Base-by-base conservation (phyloP, 2,329 filamentous ascomycete species). In the Colletotrichum tabaci region DNA sequence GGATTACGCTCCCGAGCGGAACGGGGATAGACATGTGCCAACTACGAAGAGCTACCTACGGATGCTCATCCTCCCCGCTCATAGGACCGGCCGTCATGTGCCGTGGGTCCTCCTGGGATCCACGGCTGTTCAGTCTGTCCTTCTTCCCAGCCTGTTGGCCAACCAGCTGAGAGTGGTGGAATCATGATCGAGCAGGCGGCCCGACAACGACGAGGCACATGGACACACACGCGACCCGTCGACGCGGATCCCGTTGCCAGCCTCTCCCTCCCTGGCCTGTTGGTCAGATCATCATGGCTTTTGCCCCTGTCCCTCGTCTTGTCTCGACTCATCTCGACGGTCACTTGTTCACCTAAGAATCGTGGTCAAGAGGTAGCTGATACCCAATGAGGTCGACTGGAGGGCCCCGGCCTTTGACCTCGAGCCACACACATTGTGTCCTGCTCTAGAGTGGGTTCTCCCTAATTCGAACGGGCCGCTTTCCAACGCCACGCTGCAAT, bases 151-250 rank as follows among this genome's bases (percentile, higher is more conserved):
- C n/a, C n/a, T 40, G 12, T 53, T 21, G 15, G 15, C 30, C 38
- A 10, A 21, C 35, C 55, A 23, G 26, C 21, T 35, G 47, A 38
- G 44, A 65, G 66, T 57, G 61, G 66, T 52, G 44, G 42, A 66
- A 66, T 57, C 61, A 40, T n/a, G 40, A 23, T 44, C 49, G 46
- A 49, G 23, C 1, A 63, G 40, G 53, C 67, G 35, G 50, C 50
- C 64, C 42, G 53, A 55, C 49, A 35, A 50, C 1, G 21, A 6
- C n/a, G 46, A 53, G 52, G 26, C 23, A 61, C 35, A 44, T 38
- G 21, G 21, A 35, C 49, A 61, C 44, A 56, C 66, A 42, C 61
- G 66, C 70, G 60, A 72, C 66, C 66, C 66, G 61, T 63, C 52
- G 15, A 44, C 40, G 42, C 58, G 68, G 58, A 60, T 70, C 58